Evolutionary conservation across 1,284 basidiomycete species (phyloP).

Genomic region (Lentinus polychrous): DNA sequence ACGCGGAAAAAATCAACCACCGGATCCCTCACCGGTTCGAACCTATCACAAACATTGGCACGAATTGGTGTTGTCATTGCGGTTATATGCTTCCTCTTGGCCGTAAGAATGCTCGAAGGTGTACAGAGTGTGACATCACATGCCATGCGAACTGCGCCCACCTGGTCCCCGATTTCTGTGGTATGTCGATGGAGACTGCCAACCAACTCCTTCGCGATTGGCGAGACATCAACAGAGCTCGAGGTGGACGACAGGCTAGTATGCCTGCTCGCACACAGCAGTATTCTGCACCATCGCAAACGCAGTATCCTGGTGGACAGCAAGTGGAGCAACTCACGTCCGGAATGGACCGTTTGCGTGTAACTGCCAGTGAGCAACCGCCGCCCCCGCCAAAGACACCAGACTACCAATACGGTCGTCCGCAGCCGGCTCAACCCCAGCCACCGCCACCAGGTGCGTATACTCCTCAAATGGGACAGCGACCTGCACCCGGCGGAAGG

Average conservation of each 20-base stretch:
- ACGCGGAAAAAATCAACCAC: constrained; percentile 99
- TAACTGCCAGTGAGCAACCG: constrained; percentile 27
- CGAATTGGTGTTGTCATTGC: constrained; percentile 99
- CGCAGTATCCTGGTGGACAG: constrained; percentile 17
- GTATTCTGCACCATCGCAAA: constrained; percentile 18
- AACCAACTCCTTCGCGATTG: constrained; percentile 90
- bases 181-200: constrained; percentile 99
- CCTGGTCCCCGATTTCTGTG: constrained; percentile 98
- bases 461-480: constrained; percentile 15
- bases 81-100: constrained; percentile 97
- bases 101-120: constrained; percentile 93
- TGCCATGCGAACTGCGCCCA: constrained; percentile 98
- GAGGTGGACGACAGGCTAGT: constrained; percentile 32
- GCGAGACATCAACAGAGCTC: constrained; percentile 72
- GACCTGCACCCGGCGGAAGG: constrained; percentile 11
- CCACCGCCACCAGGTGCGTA: constrained; percentile 11
- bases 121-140: constrained; percentile 93
- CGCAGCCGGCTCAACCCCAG: constrained; percentile 16
- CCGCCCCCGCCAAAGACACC: constrained; percentile 17
- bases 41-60: constrained; percentile 93
- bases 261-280: constrained; percentile 15
- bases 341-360: constrained; percentile 45
- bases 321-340: constrained; percentile 24
- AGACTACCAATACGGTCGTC: constrained; percentile 21
- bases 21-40: constrained; percentile 99